Evolutionary conservation across 768 basidiomycete species (phyloP).

Genomic region (Rubroboletus satanas): DNA sequence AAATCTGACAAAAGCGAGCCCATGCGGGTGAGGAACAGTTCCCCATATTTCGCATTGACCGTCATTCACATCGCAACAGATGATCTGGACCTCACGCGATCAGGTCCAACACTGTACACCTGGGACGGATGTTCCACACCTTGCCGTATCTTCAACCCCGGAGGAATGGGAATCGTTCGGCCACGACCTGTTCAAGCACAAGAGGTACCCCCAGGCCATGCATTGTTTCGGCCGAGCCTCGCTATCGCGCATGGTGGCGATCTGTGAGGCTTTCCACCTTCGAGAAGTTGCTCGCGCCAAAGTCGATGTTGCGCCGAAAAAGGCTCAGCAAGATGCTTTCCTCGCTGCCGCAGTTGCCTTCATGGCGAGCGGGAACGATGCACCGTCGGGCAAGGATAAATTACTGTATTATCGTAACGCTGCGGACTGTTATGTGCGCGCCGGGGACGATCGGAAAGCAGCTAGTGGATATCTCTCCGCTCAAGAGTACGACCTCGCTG

Average conservation of each 20-base stretch:
- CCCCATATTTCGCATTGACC: neutral
- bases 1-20: constrained; percentile 52
- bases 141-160: constrained; percentile 51
- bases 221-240: constrained; percentile 51
- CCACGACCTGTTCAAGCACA: constrained; percentile 35
- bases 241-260: constrained; percentile 38
- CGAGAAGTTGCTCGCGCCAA: constrained; percentile 45
- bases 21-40: constrained; percentile 43
- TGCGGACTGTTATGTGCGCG: constrained; percentile 45
- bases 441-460: constrained; percentile 39
- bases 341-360: constrained; percentile 49
- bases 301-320: constrained; percentile 23
- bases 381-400: constrained; percentile 25
- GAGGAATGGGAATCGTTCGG: constrained; percentile 46
- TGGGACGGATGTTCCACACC: constrained; percentile 45
- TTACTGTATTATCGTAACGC: constrained; percentile 40
- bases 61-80: constrained; percentile 30
- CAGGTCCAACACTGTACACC: constrained; percentile 50
- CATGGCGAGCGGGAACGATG: constrained; percentile 34
- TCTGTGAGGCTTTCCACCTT: constrained; percentile 52
- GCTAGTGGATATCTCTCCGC: constrained; percentile 43
- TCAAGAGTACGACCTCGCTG: constrained; percentile 41
- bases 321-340: constrained; percentile 37
- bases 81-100: constrained; percentile 45
- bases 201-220: constrained; percentile 48